Conservation (phyloP, 257 asterid species). For the Fraxinus pennsylvanica region DNA sequence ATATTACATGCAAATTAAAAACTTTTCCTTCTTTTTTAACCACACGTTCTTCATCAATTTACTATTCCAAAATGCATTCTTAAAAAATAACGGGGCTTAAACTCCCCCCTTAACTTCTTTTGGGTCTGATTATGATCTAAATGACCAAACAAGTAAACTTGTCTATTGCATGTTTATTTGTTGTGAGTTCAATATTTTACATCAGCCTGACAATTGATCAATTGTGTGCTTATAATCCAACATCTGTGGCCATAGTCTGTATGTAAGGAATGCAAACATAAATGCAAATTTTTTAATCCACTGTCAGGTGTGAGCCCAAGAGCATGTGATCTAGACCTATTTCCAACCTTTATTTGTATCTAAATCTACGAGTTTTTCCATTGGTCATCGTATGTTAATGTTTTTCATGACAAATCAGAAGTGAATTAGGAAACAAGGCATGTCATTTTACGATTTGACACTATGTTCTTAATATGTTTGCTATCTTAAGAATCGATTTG, state of each 20-base stretch:
- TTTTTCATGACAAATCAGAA: neutral
- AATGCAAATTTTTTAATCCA: neutral
- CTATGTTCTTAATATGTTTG: neutral
- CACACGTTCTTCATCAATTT: too few species aligned
- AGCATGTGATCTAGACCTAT: neutral
- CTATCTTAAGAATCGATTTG: constrained; percentile 5
- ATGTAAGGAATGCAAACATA: neutral
- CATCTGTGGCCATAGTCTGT: neutral
- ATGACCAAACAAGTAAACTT: neutral
- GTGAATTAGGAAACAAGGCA: neutral
- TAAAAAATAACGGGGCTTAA: too few species aligned
- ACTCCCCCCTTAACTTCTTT: neutral
- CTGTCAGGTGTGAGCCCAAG: neutral
- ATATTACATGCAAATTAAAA: too few species aligned
- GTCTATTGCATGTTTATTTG: neutral
- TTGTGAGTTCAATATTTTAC: neutral
- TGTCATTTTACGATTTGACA: neutral
- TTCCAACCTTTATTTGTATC: neutral
- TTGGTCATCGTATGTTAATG: neutral
- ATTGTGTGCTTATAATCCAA: neutral
- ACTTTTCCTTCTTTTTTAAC: too few species aligned
- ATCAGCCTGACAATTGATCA: neutral
- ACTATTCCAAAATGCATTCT: too few species aligned
- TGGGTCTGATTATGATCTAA: neutral
- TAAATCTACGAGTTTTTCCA: neutral